Evolutionary conservation across 177 flowering plant species (phyloP), one percentile per base, ranked within the genome.

Genomic region (Vitis hybrid): DNA sequence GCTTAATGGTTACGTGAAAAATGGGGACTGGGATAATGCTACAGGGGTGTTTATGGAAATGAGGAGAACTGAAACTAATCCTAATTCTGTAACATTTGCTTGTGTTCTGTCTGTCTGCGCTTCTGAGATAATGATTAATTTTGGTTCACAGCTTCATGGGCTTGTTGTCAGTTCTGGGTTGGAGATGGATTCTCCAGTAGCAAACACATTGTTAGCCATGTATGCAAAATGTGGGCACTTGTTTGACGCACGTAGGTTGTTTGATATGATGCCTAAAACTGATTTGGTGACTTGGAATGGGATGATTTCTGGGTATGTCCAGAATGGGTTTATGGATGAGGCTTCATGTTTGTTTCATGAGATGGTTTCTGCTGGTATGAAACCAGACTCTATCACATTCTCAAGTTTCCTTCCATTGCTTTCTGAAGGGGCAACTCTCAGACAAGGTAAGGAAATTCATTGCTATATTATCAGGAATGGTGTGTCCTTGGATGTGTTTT

Each of bases 251-350:
- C 79, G 68, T 11, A 80, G 69, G 64, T 72, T 91, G 69, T 90
- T 93, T 66, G 76, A 81, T 59, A 65, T 51, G 66, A 81, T 82
- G 79, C 80, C 81, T 34, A 73, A 61, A 19, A 72, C 68, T 62
- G 85, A 84, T 78, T 64, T 80, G 66, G 92, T 94, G 54, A 70
- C 86, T 56, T 91, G 97, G 97, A 94, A 94, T 81, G 90, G 81
- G 11, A 85, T 94, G 88, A 89, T 94, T 75, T 74, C 88, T 68
- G 99, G 98, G 56, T 86, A 80, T 77, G 96, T 91, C 50, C 92
- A 89, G 67, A 86, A 84, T 74, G 89, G 92, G 15, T 76, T 73
- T 55, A 82, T 75, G 82, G 52, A 32, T 57, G 92, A 92, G 73
- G 94, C 92, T 55, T 64, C 64, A 23, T 34, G 66, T 68, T 74